phyloP scores from a whole-genome alignment of 2,329 filamentous ascomycete genomes.

The Fusarium chlamydosporum region DNA sequence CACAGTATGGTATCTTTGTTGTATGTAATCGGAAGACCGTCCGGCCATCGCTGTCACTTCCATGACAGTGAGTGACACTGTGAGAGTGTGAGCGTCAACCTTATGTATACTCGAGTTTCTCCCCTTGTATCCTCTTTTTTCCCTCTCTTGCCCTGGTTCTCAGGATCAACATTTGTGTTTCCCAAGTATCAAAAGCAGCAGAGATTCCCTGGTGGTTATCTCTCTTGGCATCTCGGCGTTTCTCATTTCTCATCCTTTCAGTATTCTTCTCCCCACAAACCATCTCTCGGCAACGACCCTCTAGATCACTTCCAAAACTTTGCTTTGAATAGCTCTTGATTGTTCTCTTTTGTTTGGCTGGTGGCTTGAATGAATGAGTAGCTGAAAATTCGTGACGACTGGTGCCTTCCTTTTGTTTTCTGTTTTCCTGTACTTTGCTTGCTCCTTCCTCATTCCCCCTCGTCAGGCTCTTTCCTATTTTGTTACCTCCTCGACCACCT shows the following conservation, averaged over 20 bases:
- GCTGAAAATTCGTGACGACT: slow-evolving; percentile 5
- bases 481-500: neutral
- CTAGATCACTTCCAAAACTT: neutral
- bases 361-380: neutral
- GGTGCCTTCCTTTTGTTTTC: slow-evolving; percentile 29
- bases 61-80: slow-evolving; percentile 38
- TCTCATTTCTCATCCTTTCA: slow-evolving; percentile 25
- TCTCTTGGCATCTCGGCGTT: slow-evolving; percentile 42
- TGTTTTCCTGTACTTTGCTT: slow-evolving; percentile 14
- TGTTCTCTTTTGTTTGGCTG: slow-evolving; percentile 13
- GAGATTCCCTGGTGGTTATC: slow-evolving; percentile 39
- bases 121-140: slow-evolving; percentile 7
- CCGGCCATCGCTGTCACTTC: slow-evolving; percentile 18
- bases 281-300: slow-evolving; percentile 19
- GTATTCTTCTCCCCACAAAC: slow-evolving; percentile 11
- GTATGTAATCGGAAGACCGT: slow-evolving; percentile 9
- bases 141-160: neutral
- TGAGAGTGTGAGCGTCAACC: slow-evolving; percentile 11
- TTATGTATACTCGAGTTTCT: slow-evolving; percentile 15
- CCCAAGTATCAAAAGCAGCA: slow-evolving; percentile 29
- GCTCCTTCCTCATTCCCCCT: slow-evolving; percentile 11
- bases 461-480: slow-evolving; percentile 10
- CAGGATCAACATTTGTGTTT: slow-evolving; percentile 20
- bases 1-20: slow-evolving; percentile 1
- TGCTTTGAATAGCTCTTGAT: neutral